phyloP scores from a whole-genome alignment of 257 asterid genomes.

The Primulina eburnea region DNA sequence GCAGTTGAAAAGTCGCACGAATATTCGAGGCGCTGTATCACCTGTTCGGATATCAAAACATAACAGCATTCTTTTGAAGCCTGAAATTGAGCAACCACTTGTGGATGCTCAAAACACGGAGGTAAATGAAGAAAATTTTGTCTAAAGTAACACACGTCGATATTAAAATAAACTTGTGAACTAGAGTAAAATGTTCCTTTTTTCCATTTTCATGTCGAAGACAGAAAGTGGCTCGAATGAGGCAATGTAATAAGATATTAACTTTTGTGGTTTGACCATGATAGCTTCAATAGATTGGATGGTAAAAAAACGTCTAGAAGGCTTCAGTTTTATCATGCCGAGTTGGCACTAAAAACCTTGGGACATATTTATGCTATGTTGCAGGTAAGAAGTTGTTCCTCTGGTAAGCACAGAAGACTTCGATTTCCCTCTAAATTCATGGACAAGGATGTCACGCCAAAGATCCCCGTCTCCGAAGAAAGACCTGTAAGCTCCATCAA shows the following conservation, averaged over 20 bases:
- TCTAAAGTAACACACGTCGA: constrained; percentile 6
- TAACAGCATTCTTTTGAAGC: constrained; percentile 31
- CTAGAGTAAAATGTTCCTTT: not conserved
- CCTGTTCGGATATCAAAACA: too few relatives aligned
- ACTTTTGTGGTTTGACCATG: not conserved
- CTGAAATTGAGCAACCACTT: constrained; percentile 48
- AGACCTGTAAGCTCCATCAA: constrained; percentile 35
- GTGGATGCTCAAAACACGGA: constrained; percentile 48
- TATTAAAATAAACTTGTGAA: not conserved
- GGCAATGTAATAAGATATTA: not conserved
- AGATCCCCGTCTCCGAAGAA: constrained; percentile 56
- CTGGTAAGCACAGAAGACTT: constrained; percentile 72
- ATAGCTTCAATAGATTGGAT: constrained; percentile 1
- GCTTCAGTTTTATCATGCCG: too few relatives aligned
- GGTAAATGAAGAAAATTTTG: constrained; percentile 39
- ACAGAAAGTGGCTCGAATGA: not conserved
- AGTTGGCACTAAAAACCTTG: not conserved
- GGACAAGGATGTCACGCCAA: constrained; percentile 58
- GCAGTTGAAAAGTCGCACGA: constrained; percentile 56
- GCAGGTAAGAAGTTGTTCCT: constrained; percentile 71
- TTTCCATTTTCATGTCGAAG: not conserved
- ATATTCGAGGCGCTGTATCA: constrained; percentile 38
- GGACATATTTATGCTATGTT: constrained; percentile 22
- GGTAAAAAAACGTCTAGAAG: not conserved
- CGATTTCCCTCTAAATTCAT: constrained; percentile 68